Evolutionary conservation across 305 asterid genomes (phyloP), one percentile per base, ranked within the genome.

Genomic region (Plantago coronopus): DNA sequence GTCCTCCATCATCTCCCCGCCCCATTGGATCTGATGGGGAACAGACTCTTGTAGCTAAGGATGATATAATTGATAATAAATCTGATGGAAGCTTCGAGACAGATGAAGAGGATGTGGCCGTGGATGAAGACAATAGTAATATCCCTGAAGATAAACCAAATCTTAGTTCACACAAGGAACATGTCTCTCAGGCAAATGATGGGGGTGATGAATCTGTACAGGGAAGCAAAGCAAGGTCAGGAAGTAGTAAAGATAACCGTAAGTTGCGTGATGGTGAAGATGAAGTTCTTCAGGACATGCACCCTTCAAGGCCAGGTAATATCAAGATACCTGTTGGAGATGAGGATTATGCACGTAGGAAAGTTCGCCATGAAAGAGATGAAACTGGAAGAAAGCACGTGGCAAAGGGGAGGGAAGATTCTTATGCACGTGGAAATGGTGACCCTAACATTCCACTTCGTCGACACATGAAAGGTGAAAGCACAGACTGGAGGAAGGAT

Each of bases 141-240:
- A 42, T 57, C 40, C 70, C 40, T 44, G 61, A 72, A 61, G 84
- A 74, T 66, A 77, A 75, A 29, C 29, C 17, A 34, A 56, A 56
- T 7, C 61, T 18, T 27, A 34, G 54, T 44, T 22, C 89, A 64
- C 74, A 20, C 7, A 79, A 4, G 43, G 81, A 79, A 45, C 88
- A 75, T 44, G 61, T 67, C 43, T 75, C 84, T 50, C 89, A 69
- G 67, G 94, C 84, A 69, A 74, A 66, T 72, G 89, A 79, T 19
- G 89, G 74, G 68, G 85, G 85, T 64, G 96, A 79, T 64, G 96
- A 79, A 55, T 1, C 42, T 34, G 13, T 34, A 7, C 42, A 34
- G 42, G 81, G 71, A 69, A 81, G 91, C 82, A 78, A 79, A 75
- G 83, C 78, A 59, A 82, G 85, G 71, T 91, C 96, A 25, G 91